Base-by-base conservation (phyloP, 441 rosid species). In the Jatropha podagrica region DNA sequence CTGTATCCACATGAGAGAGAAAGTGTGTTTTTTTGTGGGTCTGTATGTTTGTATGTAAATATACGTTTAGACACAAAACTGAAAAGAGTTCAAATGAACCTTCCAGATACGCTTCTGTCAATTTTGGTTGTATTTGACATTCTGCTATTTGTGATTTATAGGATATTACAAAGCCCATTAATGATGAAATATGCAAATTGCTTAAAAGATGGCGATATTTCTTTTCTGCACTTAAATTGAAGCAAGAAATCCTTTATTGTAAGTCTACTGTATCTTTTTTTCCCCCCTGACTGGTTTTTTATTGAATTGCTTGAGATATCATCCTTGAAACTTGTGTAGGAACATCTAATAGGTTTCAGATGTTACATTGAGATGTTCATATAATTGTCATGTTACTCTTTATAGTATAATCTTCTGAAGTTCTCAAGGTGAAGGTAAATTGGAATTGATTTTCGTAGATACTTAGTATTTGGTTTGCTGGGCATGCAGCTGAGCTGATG, bases 161-260 rank as follows among this genome's bases (percentile, higher is more conserved):
- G 99, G 99, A 95, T 84, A 89, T 93, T 66, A 91, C 97, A 60
- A 89, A 82, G 79, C 97, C 99, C 61, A 88, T 95, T 72, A 86
- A 85, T 65, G 98, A 93, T 54, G 94, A 95, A 84, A 80, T 84
- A 54, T 93, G 98, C 75, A 89, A 81, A 83, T 86, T 91, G 42
- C 94, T 95, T 40, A 91, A 90, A 80, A 83, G 90, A 64, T 90
- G 97, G 97, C 88, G 95, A 74, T 81, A 87, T 83, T 88, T 92
- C 73, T 93, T 91, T 81, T 87, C 97, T 76, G 91, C 91, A 1
- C 94, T 95, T 74, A 95, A 91, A 85, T 79, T 93, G 84, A 95
- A 93, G 87, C 97, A 95, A 82, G 99, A 95, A 83, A 82, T 93
- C 76, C 87, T 95, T 71, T 95, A 93, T 79, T 93, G 99, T 95